A percentile compares a stretch with the other conserved stretches of the same genome.
Conservation (phyloP, 2,329 filamentous ascomycete genomes). For the Aspergillus flavus region DNA sequence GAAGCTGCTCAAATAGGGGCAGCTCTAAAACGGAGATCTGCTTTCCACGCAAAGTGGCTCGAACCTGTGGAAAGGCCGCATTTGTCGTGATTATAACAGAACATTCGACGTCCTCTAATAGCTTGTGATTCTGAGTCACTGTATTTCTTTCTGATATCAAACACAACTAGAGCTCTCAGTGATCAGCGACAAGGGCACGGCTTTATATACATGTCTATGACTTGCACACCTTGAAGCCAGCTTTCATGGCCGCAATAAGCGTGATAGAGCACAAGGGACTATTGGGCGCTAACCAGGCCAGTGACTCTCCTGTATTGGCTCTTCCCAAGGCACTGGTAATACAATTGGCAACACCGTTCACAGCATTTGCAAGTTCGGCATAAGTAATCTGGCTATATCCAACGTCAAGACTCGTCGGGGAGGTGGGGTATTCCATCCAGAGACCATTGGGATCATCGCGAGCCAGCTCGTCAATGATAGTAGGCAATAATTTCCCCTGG, state of each 20-base stretch:
- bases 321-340: slow-evolving; percentile 2
- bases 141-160: background rate
- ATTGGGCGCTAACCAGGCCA: slow-evolving; percentile 7
- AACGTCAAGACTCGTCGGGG: background rate
- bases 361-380: slow-evolving; percentile 5
- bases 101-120: slow-evolving; percentile 1
- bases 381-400: slow-evolving; percentile 2
- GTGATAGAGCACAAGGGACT: slow-evolving; percentile 6
- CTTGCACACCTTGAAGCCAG: slow-evolving; percentile 7
- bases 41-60: background rate
- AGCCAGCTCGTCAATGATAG: background rate
- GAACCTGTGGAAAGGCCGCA: background rate
- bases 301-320: slow-evolving; percentile 1
- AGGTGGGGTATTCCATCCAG: slow-evolving; percentile 2
- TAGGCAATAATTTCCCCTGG: background rate
- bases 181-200: slow-evolving; percentile 5
- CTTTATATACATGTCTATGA: slow-evolving; percentile 5
- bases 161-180: slow-evolving; percentile 6
- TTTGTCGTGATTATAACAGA: slow-evolving; percentile 2
- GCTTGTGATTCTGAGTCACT: background rate
- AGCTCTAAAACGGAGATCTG: background rate
- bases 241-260: slow-evolving; percentile 6
- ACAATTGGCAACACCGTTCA: slow-evolving; percentile 5
- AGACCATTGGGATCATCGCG: background rate
- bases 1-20: background rate